Conservation (phyloP, 2,329 filamentous ascomycete genomes). For the Torrubiellomyces zombiae region DNA sequence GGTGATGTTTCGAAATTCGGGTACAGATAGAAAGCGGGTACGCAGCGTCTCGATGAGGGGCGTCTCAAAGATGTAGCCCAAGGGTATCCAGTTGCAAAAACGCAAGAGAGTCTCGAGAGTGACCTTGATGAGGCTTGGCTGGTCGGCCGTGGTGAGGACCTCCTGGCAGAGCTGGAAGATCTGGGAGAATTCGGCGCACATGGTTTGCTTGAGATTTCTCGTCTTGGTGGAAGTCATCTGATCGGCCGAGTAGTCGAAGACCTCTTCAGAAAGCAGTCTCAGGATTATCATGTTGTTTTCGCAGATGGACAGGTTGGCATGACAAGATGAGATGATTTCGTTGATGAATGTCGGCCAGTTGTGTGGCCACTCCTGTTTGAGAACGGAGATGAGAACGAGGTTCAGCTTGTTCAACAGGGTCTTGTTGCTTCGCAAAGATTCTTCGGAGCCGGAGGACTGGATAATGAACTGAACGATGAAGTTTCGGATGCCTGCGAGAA, state of each 20-base stretch:
- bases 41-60: slow-evolving; percentile 87
- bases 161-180: slow-evolving; percentile 98
- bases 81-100: slow-evolving; percentile 97
- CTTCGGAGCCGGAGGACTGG: slow-evolving; percentile 77
- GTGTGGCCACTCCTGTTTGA: slow-evolving; percentile 99
- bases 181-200: slow-evolving; percentile 96
- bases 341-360: slow-evolving; percentile 99
- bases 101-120: slow-evolving; percentile 88
- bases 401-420: slow-evolving; percentile 97
- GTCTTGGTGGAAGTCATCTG: slow-evolving; percentile 99
- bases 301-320: slow-evolving; percentile 90
- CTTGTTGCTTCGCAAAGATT: slow-evolving; percentile 67
- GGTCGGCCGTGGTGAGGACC: slow-evolving; percentile 77
- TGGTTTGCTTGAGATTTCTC: slow-evolving; percentile 89
- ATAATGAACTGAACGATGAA: slow-evolving; percentile 99
- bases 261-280: slow-evolving; percentile 86
- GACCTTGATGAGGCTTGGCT: slow-evolving; percentile 82
- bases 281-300: slow-evolving; percentile 99
- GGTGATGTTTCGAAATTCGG: slow-evolving; percentile 92
- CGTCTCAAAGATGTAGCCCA: slow-evolving; percentile 98
- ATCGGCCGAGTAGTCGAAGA: slow-evolving; percentile 96
- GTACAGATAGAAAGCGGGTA: slow-evolving; percentile 79
- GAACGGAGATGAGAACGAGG: slow-evolving; percentile 85
- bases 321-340: slow-evolving; percentile 93
- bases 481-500: slow-evolving; percentile 71